Percentiles rank a stretch among this genome's conserved stretches.
These are phyloP conservation scores for Postia placenta DNA, from an alignment of 768 basidiomycete genomes.

Conservation along the genomic window DNA sequence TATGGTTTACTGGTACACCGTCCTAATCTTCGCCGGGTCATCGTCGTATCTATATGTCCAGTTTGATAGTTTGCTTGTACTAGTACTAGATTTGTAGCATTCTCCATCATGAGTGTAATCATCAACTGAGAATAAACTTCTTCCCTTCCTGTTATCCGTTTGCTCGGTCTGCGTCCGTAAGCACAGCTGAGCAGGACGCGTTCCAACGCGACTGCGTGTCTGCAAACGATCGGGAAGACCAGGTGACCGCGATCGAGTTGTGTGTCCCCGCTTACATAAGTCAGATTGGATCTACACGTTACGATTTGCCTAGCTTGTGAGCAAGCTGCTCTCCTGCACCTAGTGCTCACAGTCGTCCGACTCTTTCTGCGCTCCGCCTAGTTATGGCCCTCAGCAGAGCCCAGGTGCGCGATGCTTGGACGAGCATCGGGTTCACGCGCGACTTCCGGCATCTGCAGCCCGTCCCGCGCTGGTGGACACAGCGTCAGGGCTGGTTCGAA, in stretches of 20 bases:
- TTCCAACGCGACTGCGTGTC: too few relatives aligned
- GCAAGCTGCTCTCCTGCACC: neutral
- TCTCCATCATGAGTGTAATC: neutral
- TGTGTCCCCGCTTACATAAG: neutral
- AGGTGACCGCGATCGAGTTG: too few relatives aligned
- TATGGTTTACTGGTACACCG: neutral
- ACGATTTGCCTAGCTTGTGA: neutral
- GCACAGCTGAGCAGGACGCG: too few relatives aligned
- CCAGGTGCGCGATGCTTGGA: neutral
- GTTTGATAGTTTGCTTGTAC: neutral
- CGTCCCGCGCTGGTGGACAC: conserved; percentile 49
- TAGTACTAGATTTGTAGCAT: neutral
- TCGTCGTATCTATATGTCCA: conserved; percentile 1
- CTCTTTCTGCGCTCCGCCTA: neutral
- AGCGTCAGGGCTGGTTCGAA: conserved; percentile 39
- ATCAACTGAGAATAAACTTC: too few relatives aligned
- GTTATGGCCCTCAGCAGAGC: neutral
- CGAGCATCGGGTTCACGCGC: neutral
- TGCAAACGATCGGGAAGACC: too few relatives aligned
- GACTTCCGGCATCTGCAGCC: conserved; percentile 61
- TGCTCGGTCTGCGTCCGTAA: too few relatives aligned
- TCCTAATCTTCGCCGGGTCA: neutral
- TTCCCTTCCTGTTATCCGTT: too few relatives aligned
- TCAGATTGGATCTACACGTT: neutral
- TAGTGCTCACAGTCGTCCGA: neutral